phyloP scores from a whole-genome alignment of 2,329 filamentous ascomycete genomes.

The Aspergillus floridensis region DNA sequence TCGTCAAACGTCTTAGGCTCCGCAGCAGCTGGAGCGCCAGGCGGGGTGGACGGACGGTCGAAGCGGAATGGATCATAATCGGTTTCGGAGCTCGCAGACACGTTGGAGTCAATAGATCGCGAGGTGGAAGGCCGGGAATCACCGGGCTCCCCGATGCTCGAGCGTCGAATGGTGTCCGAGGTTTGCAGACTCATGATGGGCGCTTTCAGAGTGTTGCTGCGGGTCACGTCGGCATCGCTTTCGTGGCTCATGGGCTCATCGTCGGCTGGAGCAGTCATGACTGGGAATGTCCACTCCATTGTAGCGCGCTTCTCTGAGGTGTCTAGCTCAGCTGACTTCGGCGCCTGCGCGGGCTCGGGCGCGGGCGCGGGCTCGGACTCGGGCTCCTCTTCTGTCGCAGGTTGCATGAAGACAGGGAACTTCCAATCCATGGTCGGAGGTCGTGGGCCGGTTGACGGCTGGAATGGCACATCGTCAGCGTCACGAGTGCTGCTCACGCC shows the following conservation, averaged over 20 bases:
- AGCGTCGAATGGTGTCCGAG: constrained; percentile 14
- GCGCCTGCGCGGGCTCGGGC: constrained; percentile 2
- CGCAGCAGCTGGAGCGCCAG: constrained; percentile 12
- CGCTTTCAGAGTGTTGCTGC: constrained; percentile 35
- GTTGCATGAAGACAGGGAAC: constrained; percentile 38
- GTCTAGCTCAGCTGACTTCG: constrained; percentile 20
- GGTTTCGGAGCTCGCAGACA: constrained; percentile 33
- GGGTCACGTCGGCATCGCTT: constrained; percentile 18
- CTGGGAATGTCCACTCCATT: constrained; percentile 57
- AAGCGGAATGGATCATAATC: constrained; percentile 46
- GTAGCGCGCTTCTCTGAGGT: constrained; percentile 39
- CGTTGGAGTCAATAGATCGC: constrained; percentile 30
- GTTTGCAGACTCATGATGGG: constrained; percentile 19
- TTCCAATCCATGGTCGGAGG: constrained; percentile 50
- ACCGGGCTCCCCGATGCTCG: constrained; percentile 25
- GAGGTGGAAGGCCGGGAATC: constrained; percentile 41
- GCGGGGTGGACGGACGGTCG: constrained; percentile 34
- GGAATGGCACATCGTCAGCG: constrained; percentile 29
- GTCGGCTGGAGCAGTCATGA: constrained; percentile 32
- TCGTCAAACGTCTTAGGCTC: constrained; percentile 37
- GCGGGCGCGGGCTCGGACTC: constrained; percentile 10
- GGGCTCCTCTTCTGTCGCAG: constrained; percentile 14
- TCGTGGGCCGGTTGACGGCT: constrained; percentile 37
- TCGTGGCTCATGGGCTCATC: constrained; percentile 2
- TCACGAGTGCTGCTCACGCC: constrained; percentile 26